These are phyloP conservation scores for Pilobolus umbonatus DNA, from an alignment of 192 early-diverging fungal genomes.

Conservation along the genomic window DNA sequence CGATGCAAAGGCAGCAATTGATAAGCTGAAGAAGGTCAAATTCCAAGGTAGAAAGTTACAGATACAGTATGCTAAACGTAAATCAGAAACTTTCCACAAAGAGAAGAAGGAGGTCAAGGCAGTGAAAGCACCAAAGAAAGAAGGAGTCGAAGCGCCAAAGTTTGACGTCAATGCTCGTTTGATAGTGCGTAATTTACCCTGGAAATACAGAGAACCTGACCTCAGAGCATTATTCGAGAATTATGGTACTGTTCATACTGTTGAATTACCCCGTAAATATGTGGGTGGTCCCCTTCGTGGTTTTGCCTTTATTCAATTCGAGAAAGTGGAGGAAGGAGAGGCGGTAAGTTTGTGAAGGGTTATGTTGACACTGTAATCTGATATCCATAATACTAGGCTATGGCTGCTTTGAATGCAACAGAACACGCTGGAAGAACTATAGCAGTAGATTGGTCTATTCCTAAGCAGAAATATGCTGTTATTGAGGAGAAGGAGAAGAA, in stretches of 20 bases:
- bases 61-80: constrained; percentile 74
- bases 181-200: constrained; percentile 86
- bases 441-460: constrained; percentile 80
- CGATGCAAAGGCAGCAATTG: constrained; percentile 75
- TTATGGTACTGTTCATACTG: constrained; percentile 64
- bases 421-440: constrained; percentile 68
- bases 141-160: background rate
- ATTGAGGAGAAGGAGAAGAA: constrained; percentile 44
- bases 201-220: constrained; percentile 63
- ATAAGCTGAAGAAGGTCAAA: constrained; percentile 66
- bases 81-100: constrained; percentile 19
- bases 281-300: constrained; percentile 73
- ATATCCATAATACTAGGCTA: constrained; percentile 35
- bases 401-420: constrained; percentile 67
- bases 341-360: constrained; percentile 23
- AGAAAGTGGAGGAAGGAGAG: constrained; percentile 62
- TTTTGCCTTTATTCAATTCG: constrained; percentile 90
- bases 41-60: constrained; percentile 70
- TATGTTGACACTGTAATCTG: background rate
- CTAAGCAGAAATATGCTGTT: constrained; percentile 67
- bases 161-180: constrained; percentile 48
- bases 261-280: constrained; percentile 70
- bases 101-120: background rate
- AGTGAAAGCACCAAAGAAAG: background rate
- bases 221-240: constrained; percentile 60